Base-by-base conservation (phyloP, 1,284 basidiomycete genomes). In the Puccinia horiana region DNA sequence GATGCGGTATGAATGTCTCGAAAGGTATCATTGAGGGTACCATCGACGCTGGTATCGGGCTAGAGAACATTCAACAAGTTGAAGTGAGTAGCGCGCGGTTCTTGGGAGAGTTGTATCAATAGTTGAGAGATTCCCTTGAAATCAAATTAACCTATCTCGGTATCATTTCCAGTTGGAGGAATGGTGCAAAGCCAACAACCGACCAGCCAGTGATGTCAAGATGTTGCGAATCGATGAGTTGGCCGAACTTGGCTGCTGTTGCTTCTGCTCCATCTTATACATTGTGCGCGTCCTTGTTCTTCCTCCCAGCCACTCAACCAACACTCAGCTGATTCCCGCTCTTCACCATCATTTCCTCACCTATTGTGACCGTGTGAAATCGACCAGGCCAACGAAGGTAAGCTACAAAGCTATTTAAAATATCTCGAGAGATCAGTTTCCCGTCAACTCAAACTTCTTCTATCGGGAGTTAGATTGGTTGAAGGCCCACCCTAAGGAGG, bases 1-100 rank as follows among this genome's bases (percentile, higher is more conserved):
- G 87, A 29, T 87, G 86, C 54, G 87, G 87, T 47, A 88, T 88
- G 87, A 87, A 87, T 81, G 86, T 87, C 76, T 84, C 85, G 32
- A 86, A 86, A 35, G 86, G 86, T 37, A 87, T 88, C 83, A 86
- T 86, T 78, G 85, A 86, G 20, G 87, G 88, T 49, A 85, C 84
- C 32, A 87, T 88, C 83, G 87, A 88, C 78, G 87, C 86, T 18
- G 87, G 87, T 26, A 87, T 87, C 61, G 86, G 86, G 61, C 85
- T 88, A 20, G 87, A 88, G 83, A 88, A 88, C 83, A 86, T 86
- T 16, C 85, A 86, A 83, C 85, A 84, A 84, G 85, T 85, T 56
- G 86, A 81, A 56, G 84, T 84, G 56, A 63, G 65, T 77, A 42
- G 40, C n/a, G 32, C 4, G 26, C 58, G 5, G n/a, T 35, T 18